Evolutionary conservation across 768 basidiomycete species (phyloP), one percentile per base, ranked within the genome.

Genomic region (Suillus decipiens): DNA sequence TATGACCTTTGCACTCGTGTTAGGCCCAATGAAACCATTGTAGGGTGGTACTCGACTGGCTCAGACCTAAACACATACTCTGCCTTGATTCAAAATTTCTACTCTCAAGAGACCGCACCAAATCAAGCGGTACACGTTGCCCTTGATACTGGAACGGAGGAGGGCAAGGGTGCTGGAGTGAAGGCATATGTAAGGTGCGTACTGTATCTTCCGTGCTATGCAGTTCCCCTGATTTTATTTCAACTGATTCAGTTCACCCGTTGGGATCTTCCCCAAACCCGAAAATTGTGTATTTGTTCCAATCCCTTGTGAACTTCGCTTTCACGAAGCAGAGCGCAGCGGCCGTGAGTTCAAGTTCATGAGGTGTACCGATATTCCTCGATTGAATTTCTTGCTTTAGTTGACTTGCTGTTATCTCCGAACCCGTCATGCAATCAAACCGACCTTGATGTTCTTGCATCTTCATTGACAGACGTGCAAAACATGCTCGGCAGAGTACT

Each of bases 31-130:
- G 94, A 96, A 74, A 86, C 88, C 58, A 95, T 98, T 67, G 94
- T 99, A 47, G 96, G 96, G 68, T 99, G 96, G 96, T 97, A 71
- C 65, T 72, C 69, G 12, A 97, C 96, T 1, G 92, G 93, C 63
- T 89, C 92, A 87, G 67, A 64, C 60, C 83, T 98, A 62, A 96
- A 96, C 78, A 93, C 93, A 8, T 96, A 95, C 79, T 96, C 96
- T 33, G 95, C 96, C 12, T 85, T 99, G 68, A 96, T 99, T 72
- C 96, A 98, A 82, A 95, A 96, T 77, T 97, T 97, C 80, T 99
- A 97, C 77, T 87, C 92, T 45, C 89, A 92, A 82, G 95, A 98
- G 77, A 94, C 93, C 6, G 81, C 86, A 0, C 92, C 95, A 3
- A 87, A 90, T 73, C 93, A 89, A 37, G 95, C 96, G 3, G 86